Base-by-base conservation (phyloP, 768 basidiomycete species). In the Leccinum disarticulatum region DNA sequence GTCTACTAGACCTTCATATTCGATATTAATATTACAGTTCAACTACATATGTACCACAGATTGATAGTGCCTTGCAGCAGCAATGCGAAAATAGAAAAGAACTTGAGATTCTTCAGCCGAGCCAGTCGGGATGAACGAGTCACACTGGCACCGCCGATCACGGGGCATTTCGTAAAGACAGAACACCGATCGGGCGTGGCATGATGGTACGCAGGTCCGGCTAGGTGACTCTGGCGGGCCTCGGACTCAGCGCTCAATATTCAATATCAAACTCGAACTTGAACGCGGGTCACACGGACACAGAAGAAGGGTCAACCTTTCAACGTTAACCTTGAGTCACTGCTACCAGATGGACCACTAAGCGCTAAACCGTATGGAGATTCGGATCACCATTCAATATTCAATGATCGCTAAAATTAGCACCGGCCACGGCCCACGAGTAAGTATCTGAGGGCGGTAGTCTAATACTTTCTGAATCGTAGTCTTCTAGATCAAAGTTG, bases 111-210 rank as follows among this genome's bases (percentile, higher is more conserved):
- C n/a, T 62, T 55, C 60, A 38, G 47, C 68, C 68, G 66, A 61
- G 55, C 57, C 51, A 33, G 55, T 57, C 68, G 61, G 68, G 55
- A 35, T 51, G 56, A 27, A 27, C 41, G 22, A 54, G 46, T 22
- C 15, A 28, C 48, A 10, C 17, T 7, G 62, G 52, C 31, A 61
- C 68, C 68, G 66, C 61, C 58, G 60, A 69, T 70, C 66, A 65
- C 68, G 68, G 68, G 56, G 14, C 11, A 48, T 57, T 36, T 47
- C 51, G 60, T 56, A 60, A 60, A 60, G 56, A 48, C 22, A 17
- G 38, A 58, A 59, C 27, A 52, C n/a, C 4, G 41, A 36, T 50
- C 38, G 17, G 17, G 38, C 4, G 38, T 41, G 17, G 38, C 17
- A 36, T 15, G 35, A 36, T 15, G 35, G 14, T 35, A 36, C 36